phyloP scores from a whole-genome alignment of 305 asterid species.

The Stenogyne calaminthoides region DNA sequence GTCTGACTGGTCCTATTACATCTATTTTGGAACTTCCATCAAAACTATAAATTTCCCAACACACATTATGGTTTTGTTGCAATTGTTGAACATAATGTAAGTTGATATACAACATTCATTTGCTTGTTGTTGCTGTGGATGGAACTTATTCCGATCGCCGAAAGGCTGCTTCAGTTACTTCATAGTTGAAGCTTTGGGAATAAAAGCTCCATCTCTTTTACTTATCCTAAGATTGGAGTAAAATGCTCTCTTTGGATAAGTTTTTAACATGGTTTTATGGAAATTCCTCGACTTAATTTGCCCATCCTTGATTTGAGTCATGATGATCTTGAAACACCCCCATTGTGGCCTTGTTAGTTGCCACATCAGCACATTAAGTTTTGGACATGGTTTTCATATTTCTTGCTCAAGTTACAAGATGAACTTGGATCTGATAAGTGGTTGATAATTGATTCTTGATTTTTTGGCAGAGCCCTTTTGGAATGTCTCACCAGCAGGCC shows the following conservation, averaged over 20 bases:
- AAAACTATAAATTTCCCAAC: no score
- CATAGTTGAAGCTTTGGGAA: neutral
- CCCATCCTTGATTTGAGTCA: neutral
- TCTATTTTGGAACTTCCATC: no score
- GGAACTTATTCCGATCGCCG: neutral
- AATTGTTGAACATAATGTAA: neutral
- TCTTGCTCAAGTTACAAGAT: neutral
- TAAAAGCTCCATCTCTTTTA: neutral
- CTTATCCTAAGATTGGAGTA: constrained; percentile 3
- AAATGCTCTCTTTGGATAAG: neutral
- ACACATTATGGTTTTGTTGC: neutral
- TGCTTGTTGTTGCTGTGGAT: neutral
- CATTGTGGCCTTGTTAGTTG: neutral
- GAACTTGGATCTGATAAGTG: neutral
- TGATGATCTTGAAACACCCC: neutral
- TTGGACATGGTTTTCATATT: neutral
- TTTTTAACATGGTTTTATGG: neutral
- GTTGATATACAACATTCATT: neutral
- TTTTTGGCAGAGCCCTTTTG: constrained; percentile 84
- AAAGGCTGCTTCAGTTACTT: neutral
- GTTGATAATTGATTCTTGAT: constrained; percentile 3
- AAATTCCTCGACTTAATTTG: neutral
- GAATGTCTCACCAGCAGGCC: constrained; percentile 98
- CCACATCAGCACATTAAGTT: neutral
- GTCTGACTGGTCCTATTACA: no score